These are phyloP conservation scores for Maudiozyma turicensis DNA, from an alignment of 805 yeast genomes.

Conservation along the genomic window DNA sequence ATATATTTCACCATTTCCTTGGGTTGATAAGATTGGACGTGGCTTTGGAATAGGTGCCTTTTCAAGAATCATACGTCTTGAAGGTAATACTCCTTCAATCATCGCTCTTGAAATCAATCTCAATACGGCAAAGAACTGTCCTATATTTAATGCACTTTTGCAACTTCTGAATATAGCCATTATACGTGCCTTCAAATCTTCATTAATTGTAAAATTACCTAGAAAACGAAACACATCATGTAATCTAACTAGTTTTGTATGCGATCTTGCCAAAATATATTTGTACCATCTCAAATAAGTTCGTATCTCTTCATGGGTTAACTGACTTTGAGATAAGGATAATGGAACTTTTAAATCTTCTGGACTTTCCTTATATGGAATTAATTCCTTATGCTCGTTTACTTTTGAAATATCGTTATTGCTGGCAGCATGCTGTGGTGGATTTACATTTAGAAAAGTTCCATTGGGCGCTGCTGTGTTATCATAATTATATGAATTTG, in stretches of 20 bases:
- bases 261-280: conserved; percentile 65
- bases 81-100: conserved; percentile 39
- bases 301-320: conserved; percentile 67
- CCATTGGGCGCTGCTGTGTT: background rate
- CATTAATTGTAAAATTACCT: conserved; percentile 59
- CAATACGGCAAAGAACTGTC: conserved; percentile 82
- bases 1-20: conserved; percentile 40
- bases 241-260: conserved; percentile 54
- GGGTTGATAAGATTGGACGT: conserved; percentile 59
- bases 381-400: background rate
- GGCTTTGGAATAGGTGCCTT: conserved; percentile 71
- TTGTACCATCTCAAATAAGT: conserved; percentile 93
- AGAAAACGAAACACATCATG: conserved; percentile 74
- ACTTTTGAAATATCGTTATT: background rate
- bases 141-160: conserved; percentile 59
- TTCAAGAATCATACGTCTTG: conserved; percentile 41
- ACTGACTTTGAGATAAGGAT: conserved; percentile 54
- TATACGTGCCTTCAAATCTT: conserved; percentile 41
- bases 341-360: conserved; percentile 45
- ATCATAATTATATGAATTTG: background rate
- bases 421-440: background rate
- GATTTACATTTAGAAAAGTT: background rate
- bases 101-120: conserved; percentile 70
- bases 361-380: conserved; percentile 18
- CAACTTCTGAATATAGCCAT: conserved; percentile 42